A percentile compares a stretch with the other conserved stretches of the same genome.
Conservation (phyloP, 116 monocot species). For the Iris pallida region DNA sequence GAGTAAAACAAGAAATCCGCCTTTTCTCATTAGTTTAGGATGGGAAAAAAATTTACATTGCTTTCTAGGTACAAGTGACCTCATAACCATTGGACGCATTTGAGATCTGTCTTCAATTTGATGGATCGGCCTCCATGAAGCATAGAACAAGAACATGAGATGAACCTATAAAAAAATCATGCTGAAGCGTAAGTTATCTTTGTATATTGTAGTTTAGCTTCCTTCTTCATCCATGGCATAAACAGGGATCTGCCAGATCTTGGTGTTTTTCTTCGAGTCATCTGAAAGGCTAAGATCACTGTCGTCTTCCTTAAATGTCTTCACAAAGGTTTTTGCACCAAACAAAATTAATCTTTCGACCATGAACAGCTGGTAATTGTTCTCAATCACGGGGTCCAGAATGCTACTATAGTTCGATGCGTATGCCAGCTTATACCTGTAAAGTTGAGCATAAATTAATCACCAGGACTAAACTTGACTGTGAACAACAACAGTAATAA, state of each 20-base stretch:
- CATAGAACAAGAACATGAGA: not conserved
- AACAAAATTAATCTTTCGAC: constrained; percentile 71
- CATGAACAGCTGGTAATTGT: constrained; percentile 95
- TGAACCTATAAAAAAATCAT: not conserved
- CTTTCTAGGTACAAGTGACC: no score
- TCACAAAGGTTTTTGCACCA: constrained; percentile 75
- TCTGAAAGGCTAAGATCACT: constrained; percentile 73
- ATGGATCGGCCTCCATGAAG: no score
- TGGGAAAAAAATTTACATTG: no score
- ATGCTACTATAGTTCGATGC: constrained; percentile 73
- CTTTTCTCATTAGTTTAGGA: no score
- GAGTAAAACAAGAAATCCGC: no score
- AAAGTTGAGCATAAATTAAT: not conserved
- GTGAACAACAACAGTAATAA: no score
- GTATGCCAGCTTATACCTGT: constrained; percentile 76
- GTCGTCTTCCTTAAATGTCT: constrained; percentile 72
- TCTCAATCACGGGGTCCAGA: constrained; percentile 64
- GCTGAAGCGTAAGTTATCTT: not conserved
- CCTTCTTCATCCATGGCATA: constrained; percentile 55
- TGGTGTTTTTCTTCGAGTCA: constrained; percentile 89
- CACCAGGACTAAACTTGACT: no score
- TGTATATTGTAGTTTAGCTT: not conserved
- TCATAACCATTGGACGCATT: no score
- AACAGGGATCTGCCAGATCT: constrained; percentile 73
- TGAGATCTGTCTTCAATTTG: no score